Conservation (phyloP, 768 basidiomycete species). For the Leccinellum rugosiceps region DNA sequence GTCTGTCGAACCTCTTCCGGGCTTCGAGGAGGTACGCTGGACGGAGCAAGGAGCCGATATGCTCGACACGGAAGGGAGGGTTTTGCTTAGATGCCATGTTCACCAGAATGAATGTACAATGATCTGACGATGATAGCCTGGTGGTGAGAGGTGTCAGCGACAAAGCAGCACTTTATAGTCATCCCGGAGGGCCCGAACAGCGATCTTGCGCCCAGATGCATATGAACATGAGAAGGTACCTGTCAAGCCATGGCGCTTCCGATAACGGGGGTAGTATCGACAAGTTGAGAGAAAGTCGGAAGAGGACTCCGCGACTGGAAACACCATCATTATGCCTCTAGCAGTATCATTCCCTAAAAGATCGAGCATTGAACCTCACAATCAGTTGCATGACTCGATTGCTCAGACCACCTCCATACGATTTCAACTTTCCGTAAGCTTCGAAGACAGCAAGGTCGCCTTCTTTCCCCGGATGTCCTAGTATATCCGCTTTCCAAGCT, state of each 20-base stretch:
- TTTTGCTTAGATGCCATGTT: slow-evolving; percentile 20
- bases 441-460: too few species aligned
- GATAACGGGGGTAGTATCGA: not conserved
- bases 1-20: slow-evolving; percentile 34
- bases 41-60: slow-evolving; percentile 44
- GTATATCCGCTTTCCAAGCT: too few species aligned
- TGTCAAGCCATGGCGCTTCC: not conserved
- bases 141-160: slow-evolving; percentile 2
- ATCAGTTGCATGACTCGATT: too few species aligned
- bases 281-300: not conserved
- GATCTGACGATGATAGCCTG: not conserved
- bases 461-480: too few species aligned
- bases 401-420: not conserved
- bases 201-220: not conserved
- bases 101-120: not conserved
- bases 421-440: too few species aligned
- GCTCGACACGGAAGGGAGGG: slow-evolving; percentile 46
- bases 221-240: not conserved
- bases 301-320: not conserved
- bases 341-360: not conserved
- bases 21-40: slow-evolving; percentile 38
- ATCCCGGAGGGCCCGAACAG: not conserved
- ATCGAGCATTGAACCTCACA: not conserved
- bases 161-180: not conserved
- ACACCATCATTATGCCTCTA: too few species aligned